A percentile compares a stretch with the other conserved stretches of the same genome.
These are phyloP conservation scores for Monosporozyma yasuniensis DNA, from an alignment of 805 yeast genomes.

Conservation along the genomic window DNA sequence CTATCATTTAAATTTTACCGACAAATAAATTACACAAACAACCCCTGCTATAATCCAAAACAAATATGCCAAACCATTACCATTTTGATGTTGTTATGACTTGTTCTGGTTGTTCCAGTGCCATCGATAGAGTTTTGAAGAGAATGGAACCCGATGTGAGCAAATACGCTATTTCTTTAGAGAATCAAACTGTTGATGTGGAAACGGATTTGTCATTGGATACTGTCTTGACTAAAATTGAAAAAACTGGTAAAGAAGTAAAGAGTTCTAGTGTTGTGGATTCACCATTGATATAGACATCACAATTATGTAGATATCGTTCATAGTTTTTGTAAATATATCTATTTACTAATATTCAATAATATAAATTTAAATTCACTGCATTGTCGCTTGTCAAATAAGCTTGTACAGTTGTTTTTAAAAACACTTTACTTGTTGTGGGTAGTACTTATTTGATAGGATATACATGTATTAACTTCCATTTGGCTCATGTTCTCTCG, in stretches of 20 bases:
- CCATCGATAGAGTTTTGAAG: conserved; percentile 68
- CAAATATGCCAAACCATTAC: conserved; percentile 42
- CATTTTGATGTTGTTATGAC: conserved; percentile 78
- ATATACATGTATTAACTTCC: too few relatives aligned
- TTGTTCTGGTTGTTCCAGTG: conserved; percentile 82
- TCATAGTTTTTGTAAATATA: not conserved
- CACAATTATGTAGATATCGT: not conserved
- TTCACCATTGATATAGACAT: conserved; percentile 26
- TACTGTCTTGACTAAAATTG: conserved; percentile 67
- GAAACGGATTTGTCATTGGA: conserved; percentile 60
- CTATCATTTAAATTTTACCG: too few relatives aligned
- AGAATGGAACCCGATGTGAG: conserved; percentile 64
- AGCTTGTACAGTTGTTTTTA: too few relatives aligned
- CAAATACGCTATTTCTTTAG: conserved; percentile 63
- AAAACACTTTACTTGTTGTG: too few relatives aligned
- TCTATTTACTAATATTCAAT: not conserved
- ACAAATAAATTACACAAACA: too few relatives aligned
- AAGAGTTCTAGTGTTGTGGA: conserved; percentile 41
- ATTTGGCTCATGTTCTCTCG: too few relatives aligned
- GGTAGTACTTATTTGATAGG: too few relatives aligned
- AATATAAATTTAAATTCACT: not conserved
- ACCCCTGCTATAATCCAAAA: not conserved
- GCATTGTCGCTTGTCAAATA: too few relatives aligned
- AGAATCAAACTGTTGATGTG: conserved; percentile 75
- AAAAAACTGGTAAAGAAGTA: conserved; percentile 87